Percentiles rank a stretch among this genome's conserved stretches.
phyloP scores from a whole-genome alignment of 441 rosid genomes.

The Adansonia madagascariensis region DNA sequence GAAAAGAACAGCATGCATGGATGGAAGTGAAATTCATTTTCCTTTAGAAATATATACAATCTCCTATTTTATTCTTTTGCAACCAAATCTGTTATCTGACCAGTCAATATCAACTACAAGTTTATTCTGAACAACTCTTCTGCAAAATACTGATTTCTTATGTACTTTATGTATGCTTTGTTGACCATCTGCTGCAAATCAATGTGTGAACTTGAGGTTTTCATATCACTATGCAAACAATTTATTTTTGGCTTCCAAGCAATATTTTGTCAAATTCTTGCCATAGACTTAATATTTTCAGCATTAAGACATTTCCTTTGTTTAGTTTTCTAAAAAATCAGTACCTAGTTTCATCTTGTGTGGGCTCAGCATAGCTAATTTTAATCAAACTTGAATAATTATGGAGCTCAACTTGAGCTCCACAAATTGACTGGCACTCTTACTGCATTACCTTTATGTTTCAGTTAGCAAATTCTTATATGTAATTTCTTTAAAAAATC shows the following conservation, averaged over 20 bases:
- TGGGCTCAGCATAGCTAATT: neutral
- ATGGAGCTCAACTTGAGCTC: neutral
- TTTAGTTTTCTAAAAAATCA: neutral
- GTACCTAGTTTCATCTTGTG: neutral
- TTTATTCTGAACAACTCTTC: neutral
- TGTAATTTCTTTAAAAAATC: neutral
- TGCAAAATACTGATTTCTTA: neutral
- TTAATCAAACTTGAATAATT: neutral
- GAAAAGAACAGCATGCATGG: neutral
- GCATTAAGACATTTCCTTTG: constrained; percentile 5
- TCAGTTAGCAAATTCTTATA: neutral
- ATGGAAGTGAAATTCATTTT: constrained; percentile 1
- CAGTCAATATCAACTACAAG: neutral
- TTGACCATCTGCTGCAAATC: neutral
- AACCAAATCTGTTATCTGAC: constrained; percentile 7
- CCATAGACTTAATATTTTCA: neutral
- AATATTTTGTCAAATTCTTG: neutral
- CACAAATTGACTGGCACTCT: neutral
- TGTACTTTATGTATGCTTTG: neutral
- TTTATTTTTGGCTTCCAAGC: constrained; percentile 15
- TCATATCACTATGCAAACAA: neutral
- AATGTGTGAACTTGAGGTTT: constrained; percentile 10
- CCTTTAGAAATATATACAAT: neutral
- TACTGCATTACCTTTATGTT: neutral
- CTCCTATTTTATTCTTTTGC: neutral